Base-by-base conservation (phyloP, 352 stramenopile species). In the Pythium oligandrum region DNA sequence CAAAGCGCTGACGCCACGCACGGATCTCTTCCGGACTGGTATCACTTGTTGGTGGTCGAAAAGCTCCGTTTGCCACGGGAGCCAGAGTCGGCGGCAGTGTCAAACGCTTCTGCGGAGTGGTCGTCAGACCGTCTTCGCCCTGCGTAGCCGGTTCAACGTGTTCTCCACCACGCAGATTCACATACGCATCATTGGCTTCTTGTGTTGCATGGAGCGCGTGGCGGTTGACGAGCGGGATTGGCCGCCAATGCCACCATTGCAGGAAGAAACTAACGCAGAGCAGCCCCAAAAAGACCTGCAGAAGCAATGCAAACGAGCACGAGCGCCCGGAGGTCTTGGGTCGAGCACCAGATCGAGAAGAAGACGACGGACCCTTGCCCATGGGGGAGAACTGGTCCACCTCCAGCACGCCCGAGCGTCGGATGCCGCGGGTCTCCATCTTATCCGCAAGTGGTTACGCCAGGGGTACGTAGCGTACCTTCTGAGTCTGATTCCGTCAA, bases 161-260 rank as follows among this genome's bases (percentile, higher is more conserved):
- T 7, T 9, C 32, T 4, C n/a, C 12, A 34, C 55, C 55, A 7
- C 61, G 61, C 39, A 69, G 31, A 33, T 56, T 51, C 17, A 34
- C 48, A 37, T 45, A 46, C 37, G 53, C 34, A 1, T 9, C 35
- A 40, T 48, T 30, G n/a, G 36, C n/a, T 3, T 42, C 12, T 9
- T 40, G 9, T 4, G 17, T 7, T 11, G 26, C 44, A 26, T 48
- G 42, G 6, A 30, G n/a, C n/a, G 30, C 39, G 38, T 68, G 32
- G 12, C 42, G 48, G 10, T 38, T 49, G 10, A 59, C 42, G 34
- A 68, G 50, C 35, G 60, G 40, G 12, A 8, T 44, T 30, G 60
- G 30, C 36, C 60, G 62, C 71, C 72, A 85, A 12, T 78, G n/a
- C 52, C 64, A 70, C 65, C 66, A 75, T 55, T 85, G 72, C 4